Evolutionary conservation across 306 rosid genomes (phyloP), one percentile per base, ranked within the genome.

Genomic region (Cucurbita argyrosperma): DNA sequence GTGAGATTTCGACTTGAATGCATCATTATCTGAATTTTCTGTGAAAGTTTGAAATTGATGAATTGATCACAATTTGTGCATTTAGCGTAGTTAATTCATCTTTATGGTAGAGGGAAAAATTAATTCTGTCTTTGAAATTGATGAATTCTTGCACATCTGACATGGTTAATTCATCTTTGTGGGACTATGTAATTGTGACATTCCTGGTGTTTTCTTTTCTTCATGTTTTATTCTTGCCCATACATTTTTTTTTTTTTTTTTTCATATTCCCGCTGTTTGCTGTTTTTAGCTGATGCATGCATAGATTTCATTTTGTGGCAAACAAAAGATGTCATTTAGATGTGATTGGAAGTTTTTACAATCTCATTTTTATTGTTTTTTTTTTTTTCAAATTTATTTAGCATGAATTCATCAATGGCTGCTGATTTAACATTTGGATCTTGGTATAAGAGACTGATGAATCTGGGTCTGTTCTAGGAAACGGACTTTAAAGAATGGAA

Each of bases 401-500:
- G 40, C 69, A 9, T 40, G 49, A 57, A 3, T 71, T 78, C 65
- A 49, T 69, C 18, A 50, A 49, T 60, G 58, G 71, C 68, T 67
- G 61, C 70, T 58, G 79, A 61, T 77, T 65, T 67, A 43, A 62
- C 79, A 50, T 52, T 77, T 62, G 76, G 42, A 61, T 35, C 63
- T 74, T 66, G 79, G 68, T 80, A 74, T 72, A 49, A 74, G 79
- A 69, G 71, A 73, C 80, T 83, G 74, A 77, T 81, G 81, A 72
- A 77, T 79, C 74, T 72, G 71, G 39, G 77, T 65, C 81, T 75
- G 54, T 84, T 81, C 65, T 89, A 89, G 94, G 98, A 90, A 71
- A 83, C 86, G 73, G 96, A 94, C 79, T 90, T 90, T 81, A 94
- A 83, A 76, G 98, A 94, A 79, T 94, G 97, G 97, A 94, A 89